Base-by-base conservation (phyloP, 306 rosid species). In the Prunus campanulata region DNA sequence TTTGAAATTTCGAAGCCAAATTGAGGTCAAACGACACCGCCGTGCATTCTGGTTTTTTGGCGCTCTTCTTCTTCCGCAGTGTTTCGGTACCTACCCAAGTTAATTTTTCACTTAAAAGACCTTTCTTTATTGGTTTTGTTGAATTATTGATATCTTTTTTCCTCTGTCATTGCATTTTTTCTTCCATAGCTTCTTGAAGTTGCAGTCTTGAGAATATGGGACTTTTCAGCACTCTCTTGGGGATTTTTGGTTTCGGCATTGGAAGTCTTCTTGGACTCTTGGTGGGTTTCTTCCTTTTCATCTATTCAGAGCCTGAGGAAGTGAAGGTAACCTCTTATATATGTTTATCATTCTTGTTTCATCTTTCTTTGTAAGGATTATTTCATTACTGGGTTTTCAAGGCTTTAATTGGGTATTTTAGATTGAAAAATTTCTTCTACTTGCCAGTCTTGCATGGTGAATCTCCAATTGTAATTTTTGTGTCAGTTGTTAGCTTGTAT, bases 181-280 rank as follows among this genome's bases (percentile, higher is more conserved):
- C 1, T 63, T 63, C 68, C 19, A 0, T 2, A 7, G 44, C 32
- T 57, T 72, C 65, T 57, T 72, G 54, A 39, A 72, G 49, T 46
- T 60, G 67, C 35, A 24, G 10, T 29, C 13, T 68, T 57, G 10
- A 13, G 70, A 47, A 57, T 20, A 92, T 92, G 96, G 91, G 91
- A 9, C 50, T 92, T 47, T 10, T 90, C 27, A 72, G 86, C 59
- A 90, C 85, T 78, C 54, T 88, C 50, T 69, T 90, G 7, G 96
- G 87, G n/a, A 64, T 90, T 63, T 0, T 90, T 66, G 97, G 97
- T 56, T 92, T 90, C 74, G 73, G 72, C 39, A 25, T 92, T 74
- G 97, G 97, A 83, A 70, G 86, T 44, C 84, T 87, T 63, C 11
- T 86, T 63, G 97, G 97, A 4, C 83, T 92, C 70, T 65, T 92